Base-by-base conservation (phyloP, 345 rosid species). In the Rhizophora mangle region DNA sequence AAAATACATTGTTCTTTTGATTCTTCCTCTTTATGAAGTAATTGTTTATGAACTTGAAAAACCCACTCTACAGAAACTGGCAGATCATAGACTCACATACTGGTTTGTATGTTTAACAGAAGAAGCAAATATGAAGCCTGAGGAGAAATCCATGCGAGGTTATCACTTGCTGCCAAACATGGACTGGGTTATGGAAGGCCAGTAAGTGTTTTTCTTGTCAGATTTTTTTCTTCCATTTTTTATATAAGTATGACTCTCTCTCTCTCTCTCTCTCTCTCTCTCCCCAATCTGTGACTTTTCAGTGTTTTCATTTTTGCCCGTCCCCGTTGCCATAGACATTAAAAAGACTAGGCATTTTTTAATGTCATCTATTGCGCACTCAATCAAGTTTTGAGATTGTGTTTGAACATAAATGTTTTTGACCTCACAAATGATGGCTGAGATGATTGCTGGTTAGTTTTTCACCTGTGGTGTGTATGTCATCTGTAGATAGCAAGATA, bases 121-220 rank as follows among this genome's bases (percentile, higher is more conserved):
- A 63, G 76, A 82, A 32, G 56, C 72, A 71, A 82, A 75, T 67
- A 18, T 22, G 31, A 39, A 53, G 57, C 78, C 63, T 5, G 82
- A 82, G 60, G 81, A 80, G 31, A 78, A 72, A 54, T 78, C 76
- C 22, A 83, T 82, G 87, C 79, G 87, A 69, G 87, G 87, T 30
- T 85, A 83, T 77, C 85, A 85, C 66, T 79, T 84, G 51, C 83
- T 85, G 68, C 89, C 89, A 4, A 76, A 85, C 70, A 85, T 85
- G 89, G 86, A 85, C 57, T 85, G 83, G 78, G 80, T 82, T 58
- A 81, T 79, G 69, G 83, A 83, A 78, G 83, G 82, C 77, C 54
- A 80, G 89, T 85, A 77, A 22, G 60, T 68, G 63, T 57, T 69
- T 59, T 49, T 51, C 55, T 61, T 56, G 19, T 7, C 70, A 62